A percentile compares a stretch with the other conserved stretches of the same genome.
Conservation (phyloP, 2,329 filamentous ascomycete species). For the Aspergillus amoenus region DNA sequence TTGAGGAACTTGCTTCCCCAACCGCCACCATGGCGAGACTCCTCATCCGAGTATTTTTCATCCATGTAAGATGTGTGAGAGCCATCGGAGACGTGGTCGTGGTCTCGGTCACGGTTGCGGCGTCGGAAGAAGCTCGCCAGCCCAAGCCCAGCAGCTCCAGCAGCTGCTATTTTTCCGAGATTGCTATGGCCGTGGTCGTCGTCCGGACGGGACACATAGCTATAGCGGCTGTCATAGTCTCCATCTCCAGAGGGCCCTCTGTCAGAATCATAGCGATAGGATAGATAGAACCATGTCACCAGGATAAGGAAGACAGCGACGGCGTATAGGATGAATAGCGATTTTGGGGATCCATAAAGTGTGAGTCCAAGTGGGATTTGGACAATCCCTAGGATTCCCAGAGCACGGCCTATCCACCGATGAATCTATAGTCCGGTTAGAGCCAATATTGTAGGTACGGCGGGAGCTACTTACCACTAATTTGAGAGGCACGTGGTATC, state of each 20-base stretch:
- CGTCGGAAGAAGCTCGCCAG: slow-evolving; percentile 52
- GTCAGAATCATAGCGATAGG: slow-evolving; percentile 62
- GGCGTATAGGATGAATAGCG: slow-evolving; percentile 81
- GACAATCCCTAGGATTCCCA: slow-evolving; percentile 77
- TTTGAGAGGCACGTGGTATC: slow-evolving; percentile 57
- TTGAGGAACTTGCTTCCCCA: slow-evolving; percentile 62
- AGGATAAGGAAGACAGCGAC: slow-evolving; percentile 74
- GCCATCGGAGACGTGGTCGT: slow-evolving; percentile 43
- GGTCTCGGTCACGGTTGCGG: slow-evolving; percentile 44
- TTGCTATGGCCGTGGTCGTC: slow-evolving; percentile 44
- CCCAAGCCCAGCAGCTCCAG: slow-evolving; percentile 58
- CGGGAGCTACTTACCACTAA: slow-evolving; percentile 50
- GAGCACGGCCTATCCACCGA: slow-evolving; percentile 78
- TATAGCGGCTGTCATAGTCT: slow-evolving; percentile 59
- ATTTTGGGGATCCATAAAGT: slow-evolving; percentile 84
- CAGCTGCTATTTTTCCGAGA: slow-evolving; percentile 52
- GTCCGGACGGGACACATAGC: slow-evolving; percentile 55
- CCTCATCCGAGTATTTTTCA: slow-evolving; percentile 64
- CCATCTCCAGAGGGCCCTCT: slow-evolving; percentile 49
- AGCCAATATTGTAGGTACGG: not conserved
- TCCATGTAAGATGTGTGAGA: slow-evolving; percentile 61
- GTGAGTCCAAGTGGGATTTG: slow-evolving; percentile 89
- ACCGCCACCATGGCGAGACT: slow-evolving; percentile 51
- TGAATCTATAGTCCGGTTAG: slow-evolving; percentile 65
- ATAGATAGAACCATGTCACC: slow-evolving; percentile 74